Percentiles rank a stretch among this genome's conserved stretches.
Evolutionary conservation across 352 stramenopile species (phyloP).

Genomic region (Globisporangium ultimum): DNA sequence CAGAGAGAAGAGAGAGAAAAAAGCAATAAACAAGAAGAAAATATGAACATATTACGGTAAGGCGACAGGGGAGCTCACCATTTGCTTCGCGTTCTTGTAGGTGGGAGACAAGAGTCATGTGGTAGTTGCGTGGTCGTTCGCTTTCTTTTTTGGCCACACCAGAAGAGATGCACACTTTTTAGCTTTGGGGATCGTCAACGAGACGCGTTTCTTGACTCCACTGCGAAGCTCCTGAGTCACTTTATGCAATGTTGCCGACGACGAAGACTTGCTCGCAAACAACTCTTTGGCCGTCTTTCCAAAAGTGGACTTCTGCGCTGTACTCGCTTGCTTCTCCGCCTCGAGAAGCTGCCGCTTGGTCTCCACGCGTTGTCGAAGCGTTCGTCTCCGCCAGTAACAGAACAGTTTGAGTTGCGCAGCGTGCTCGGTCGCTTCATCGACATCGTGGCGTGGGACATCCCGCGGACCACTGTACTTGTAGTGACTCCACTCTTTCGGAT

Average conservation of each 20-base stretch:
- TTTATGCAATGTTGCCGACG: no score
- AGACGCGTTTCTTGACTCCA: constrained; percentile 3
- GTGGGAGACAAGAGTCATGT: no score
- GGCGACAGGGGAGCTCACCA: neutral
- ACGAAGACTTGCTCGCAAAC: no score
- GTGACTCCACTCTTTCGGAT: constrained; percentile 58
- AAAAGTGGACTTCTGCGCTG: neutral
- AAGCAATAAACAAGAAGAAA: constrained; percentile 1
- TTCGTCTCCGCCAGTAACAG: constrained; percentile 42
- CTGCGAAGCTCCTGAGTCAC: neutral
- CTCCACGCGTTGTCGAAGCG: constrained; percentile 35
- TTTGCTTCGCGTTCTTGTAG: neutral
- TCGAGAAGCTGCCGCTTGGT: constrained; percentile 30
- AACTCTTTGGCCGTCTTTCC: neutral
- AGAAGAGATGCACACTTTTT: no score
- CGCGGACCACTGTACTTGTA: constrained; percentile 52
- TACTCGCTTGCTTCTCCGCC: constrained; percentile 23
- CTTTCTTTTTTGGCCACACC: neutral
- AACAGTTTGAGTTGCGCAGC: constrained; percentile 56
- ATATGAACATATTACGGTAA: constrained; percentile 3
- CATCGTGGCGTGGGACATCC: constrained; percentile 36
- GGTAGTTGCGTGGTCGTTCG: no score
- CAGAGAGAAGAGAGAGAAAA: neutral
- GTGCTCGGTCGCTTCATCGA: constrained; percentile 44
- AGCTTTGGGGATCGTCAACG: neutral